Percentiles rank a stretch among this genome's conserved stretches.
These are phyloP conservation scores for Beauveria australis DNA, from an alignment of 2,329 filamentous ascomycete genomes.

Conservation along the genomic window DNA sequence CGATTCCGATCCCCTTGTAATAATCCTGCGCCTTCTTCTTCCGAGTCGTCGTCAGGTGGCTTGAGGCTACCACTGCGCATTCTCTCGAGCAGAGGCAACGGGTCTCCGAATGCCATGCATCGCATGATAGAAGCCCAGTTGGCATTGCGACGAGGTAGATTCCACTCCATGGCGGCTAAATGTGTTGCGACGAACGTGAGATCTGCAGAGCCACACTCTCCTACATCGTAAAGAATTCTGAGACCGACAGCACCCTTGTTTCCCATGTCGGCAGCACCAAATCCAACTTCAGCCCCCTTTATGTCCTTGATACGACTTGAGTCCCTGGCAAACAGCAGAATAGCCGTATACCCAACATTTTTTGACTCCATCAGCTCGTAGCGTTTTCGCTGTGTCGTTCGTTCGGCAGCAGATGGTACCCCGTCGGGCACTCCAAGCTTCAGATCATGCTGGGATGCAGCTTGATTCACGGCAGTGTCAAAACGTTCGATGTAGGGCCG, in stretches of 20 bases:
- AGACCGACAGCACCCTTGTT: constrained; percentile 91
- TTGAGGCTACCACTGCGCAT: constrained; percentile 15
- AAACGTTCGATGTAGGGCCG: constrained; percentile 67
- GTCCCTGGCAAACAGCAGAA: constrained; percentile 74
- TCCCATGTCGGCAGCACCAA: constrained; percentile 81
- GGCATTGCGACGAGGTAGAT: constrained; percentile 64
- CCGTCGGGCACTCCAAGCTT: constrained; percentile 17
- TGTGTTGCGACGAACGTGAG: constrained; percentile 85
- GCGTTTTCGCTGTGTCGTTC: constrained; percentile 21
- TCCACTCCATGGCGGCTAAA: constrained; percentile 79
- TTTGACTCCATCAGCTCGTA: constrained; percentile 65
- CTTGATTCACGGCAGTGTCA: constrained; percentile 62
- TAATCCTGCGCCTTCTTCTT: constrained; percentile 5
- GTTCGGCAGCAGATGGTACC: constrained; percentile 9
- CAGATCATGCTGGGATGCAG: constrained; percentile 37
- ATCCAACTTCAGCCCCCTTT: constrained; percentile 74
- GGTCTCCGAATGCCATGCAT: constrained; percentile 65
- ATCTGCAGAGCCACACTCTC: constrained; percentile 39
- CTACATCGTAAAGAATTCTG: constrained; percentile 50
- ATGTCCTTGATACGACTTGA: constrained; percentile 52
- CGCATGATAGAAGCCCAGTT: constrained; percentile 85
- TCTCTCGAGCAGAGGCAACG: constrained; percentile 26
- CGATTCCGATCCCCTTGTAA: constrained; percentile 16
- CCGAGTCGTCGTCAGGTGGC: constrained; percentile 11
- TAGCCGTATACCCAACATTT: constrained; percentile 81